Evolutionary conservation across 1,284 basidiomycete species (phyloP).

Genomic region (Phellinidium pouzarii): DNA sequence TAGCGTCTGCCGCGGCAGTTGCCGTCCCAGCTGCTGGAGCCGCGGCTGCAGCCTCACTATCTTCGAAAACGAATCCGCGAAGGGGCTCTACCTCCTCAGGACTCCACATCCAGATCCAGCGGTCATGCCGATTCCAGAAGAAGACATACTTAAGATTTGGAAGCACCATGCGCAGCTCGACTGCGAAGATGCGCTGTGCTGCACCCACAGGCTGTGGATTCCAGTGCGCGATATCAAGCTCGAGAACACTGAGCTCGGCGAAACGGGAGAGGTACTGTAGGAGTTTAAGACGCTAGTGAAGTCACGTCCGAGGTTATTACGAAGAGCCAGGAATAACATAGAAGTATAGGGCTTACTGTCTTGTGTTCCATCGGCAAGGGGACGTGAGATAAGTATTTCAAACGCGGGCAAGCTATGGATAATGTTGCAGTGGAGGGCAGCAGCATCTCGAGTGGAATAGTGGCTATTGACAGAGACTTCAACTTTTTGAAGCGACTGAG

Average conservation of each 20-base stretch:
- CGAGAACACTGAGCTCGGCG: conserved; percentile 6
- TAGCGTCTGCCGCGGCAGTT: neutral
- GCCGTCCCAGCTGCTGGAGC: neutral
- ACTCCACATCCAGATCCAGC: conserved; percentile 13
- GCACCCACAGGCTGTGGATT: conserved; percentile 1
- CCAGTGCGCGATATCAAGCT: conserved; percentile 17
- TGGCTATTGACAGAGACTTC: conserved; percentile 5
- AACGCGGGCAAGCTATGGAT: conserved; percentile 10
- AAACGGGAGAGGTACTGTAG: conserved; percentile 9
- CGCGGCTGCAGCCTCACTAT: neutral
- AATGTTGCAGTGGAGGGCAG: conserved; percentile 3
- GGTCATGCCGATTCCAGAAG: conserved; percentile 12
- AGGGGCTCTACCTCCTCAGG: conserved; percentile 10
- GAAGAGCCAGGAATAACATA: neutral
- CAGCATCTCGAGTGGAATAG: conserved; percentile 6
- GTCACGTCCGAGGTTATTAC: neutral
- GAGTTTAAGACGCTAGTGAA: conserved; percentile 6
- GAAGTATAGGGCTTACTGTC: neutral
- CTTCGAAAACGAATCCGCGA: neutral
- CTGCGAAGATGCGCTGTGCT: conserved; percentile 14
- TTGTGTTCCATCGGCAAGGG: conserved; percentile 11
- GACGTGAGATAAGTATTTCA: conserved; percentile 14
- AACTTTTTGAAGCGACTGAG: conserved; percentile 12
- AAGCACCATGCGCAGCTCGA: conserved; percentile 11
- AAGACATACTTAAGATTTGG: conserved; percentile 4